These are phyloP conservation scores for Sequoiadendron giganteum DNA, from an alignment of 75 land plant genomes.

Conservation along the genomic window DNA sequence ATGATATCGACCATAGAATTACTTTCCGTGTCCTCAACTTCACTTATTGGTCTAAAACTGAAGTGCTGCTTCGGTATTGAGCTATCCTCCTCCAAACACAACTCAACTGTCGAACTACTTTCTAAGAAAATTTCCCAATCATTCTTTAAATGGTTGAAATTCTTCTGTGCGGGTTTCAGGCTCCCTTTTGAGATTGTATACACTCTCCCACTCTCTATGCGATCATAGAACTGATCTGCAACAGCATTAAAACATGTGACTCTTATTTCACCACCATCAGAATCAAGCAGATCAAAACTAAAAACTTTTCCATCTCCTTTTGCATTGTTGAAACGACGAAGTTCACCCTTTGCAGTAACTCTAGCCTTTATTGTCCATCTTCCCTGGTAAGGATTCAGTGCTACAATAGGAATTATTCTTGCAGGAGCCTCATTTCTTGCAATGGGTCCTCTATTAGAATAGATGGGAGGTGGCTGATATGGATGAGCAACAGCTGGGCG, in stretches of 20 bases:
- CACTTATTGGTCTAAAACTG: slow-evolving; percentile 75
- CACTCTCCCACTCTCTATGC: slow-evolving; percentile 74
- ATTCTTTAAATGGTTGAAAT: slow-evolving; percentile 78
- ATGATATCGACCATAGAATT: slow-evolving; percentile 79
- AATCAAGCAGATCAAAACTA: slow-evolving; percentile 93
- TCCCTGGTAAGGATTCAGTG: slow-evolving; percentile 89
- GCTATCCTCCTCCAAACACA: slow-evolving; percentile 72
- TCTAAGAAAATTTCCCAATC: slow-evolving; percentile 86
- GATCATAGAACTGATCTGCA: slow-evolving; percentile 87
- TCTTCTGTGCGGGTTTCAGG: slow-evolving; percentile 81
- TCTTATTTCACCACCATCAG: slow-evolving; percentile 93
- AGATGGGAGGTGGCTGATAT: slow-evolving; percentile 71
- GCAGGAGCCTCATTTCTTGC: slow-evolving; percentile 87
- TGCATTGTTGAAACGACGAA: slow-evolving; percentile 77
- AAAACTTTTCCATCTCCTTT: slow-evolving; percentile 96
- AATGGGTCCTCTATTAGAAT: slow-evolving; percentile 77
- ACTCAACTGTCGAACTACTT: slow-evolving; percentile 64
- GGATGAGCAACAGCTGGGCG: slow-evolving; percentile 40
- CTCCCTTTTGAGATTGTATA: slow-evolving; percentile 82
- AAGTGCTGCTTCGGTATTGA: slow-evolving; percentile 77
- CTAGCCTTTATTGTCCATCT: slow-evolving; percentile 98
- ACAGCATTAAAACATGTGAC: slow-evolving; percentile 93
- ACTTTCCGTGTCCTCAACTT: slow-evolving; percentile 73
- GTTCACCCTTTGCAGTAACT: slow-evolving; percentile 84
- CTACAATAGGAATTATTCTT: slow-evolving; percentile 82